phyloP scores from a whole-genome alignment of 495 filamentous ascomycete genomes.

The Podospora appendiculata region DNA sequence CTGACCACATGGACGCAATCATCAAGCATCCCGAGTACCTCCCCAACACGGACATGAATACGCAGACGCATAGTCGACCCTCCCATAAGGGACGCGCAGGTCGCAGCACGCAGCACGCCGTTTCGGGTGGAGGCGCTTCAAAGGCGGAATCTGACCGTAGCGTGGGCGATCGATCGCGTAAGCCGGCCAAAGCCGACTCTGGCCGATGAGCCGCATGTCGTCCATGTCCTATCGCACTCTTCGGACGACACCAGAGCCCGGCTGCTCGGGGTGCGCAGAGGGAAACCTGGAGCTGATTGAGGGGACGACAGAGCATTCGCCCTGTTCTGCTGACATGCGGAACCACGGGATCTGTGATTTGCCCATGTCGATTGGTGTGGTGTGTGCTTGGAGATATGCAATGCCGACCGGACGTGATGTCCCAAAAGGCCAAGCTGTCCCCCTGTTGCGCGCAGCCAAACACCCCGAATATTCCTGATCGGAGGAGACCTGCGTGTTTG shows the following conservation, averaged over 20 bases:
- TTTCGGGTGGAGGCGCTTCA: background rate
- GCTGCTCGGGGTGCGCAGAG: no score
- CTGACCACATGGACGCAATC: no score
- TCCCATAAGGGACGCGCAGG: no score
- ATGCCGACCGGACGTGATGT: no score
- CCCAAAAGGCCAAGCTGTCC: no score
- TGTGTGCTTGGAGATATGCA: no score
- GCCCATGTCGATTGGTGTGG: background rate
- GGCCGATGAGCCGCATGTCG: slow-evolving; percentile 14
- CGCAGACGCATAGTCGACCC: no score
- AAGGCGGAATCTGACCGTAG: slow-evolving; percentile 23
- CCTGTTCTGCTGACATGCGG: background rate
- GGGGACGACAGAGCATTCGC: background rate
- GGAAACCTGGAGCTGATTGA: background rate
- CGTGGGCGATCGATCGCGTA: slow-evolving; percentile 9
- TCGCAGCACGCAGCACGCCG: no score
- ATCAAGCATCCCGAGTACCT: no score
- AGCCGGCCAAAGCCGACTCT: slow-evolving; percentile 24
- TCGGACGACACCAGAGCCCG: no score
- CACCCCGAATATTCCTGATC: background rate
- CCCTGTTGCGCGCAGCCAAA: no score
- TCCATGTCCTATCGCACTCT: background rate
- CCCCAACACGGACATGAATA: no score
- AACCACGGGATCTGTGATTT: background rate
- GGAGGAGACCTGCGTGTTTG: background rate